phyloP scores from a whole-genome alignment of 257 asterid species.

The Fraxinus quadrangulata region DNA sequence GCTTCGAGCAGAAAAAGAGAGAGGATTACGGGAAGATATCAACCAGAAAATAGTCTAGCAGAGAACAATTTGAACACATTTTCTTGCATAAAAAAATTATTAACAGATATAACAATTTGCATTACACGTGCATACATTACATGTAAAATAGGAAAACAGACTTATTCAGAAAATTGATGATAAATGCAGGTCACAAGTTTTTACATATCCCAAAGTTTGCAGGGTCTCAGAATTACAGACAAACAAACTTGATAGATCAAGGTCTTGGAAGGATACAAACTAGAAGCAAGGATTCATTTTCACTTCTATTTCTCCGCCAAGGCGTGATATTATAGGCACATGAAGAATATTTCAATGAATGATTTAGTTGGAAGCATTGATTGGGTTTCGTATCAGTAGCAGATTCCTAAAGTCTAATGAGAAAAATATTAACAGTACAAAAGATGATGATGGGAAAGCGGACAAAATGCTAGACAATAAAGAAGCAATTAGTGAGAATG shows the following conservation, averaged over 20 bases:
- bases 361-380: too few relatives aligned
- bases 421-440: background rate
- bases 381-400: background rate
- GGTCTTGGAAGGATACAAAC: background rate
- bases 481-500: background rate
- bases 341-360: too few relatives aligned
- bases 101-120: background rate
- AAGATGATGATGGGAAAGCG: too few relatives aligned
- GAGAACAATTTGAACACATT: background rate
- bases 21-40: constrained; percentile 12
- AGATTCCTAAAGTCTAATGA: background rate
- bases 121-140: background rate
- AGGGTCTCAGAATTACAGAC: background rate
- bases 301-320: background rate
- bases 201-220: background rate
- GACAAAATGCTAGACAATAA: too few relatives aligned
- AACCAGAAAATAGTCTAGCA: constrained; percentile 10
- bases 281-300: too few relatives aligned
- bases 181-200: background rate
- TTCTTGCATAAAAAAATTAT: constrained; percentile 11
- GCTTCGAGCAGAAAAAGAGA: constrained; percentile 56
- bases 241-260: background rate
- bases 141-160: background rate
- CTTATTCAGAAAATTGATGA: background rate
- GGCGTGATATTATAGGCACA: background rate